These are phyloP conservation scores for Tricholoma bakamatsutake DNA, from an alignment of 768 basidiomycete species.

Conservation along the genomic window DNA sequence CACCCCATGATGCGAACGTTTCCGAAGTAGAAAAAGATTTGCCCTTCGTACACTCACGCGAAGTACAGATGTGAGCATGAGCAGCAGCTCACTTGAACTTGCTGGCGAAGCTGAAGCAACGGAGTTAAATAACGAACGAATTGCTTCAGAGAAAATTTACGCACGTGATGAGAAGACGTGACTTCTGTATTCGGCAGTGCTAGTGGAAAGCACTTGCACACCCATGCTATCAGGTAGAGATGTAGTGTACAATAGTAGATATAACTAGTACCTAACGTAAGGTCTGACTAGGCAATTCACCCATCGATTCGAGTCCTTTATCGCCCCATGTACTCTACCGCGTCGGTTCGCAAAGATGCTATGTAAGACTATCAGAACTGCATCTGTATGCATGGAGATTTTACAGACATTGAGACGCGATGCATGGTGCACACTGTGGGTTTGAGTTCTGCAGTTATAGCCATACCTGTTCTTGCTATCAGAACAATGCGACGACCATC, in stretches of 20 bases:
- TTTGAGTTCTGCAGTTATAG: conserved; percentile 25
- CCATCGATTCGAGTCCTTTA: too few species aligned
- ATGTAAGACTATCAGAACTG: neutral
- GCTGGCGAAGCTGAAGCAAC: too few species aligned
- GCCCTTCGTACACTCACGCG: neutral
- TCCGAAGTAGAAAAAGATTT: neutral
- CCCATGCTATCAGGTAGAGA: too few species aligned
- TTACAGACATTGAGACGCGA: conserved; percentile 20
- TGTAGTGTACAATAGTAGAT: too few species aligned
- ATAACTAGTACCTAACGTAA: too few species aligned
- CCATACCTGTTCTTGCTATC: conserved; percentile 22
- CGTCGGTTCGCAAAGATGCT: conserved; percentile 20
- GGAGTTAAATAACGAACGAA: too few species aligned
- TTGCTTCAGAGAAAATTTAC: too few species aligned
- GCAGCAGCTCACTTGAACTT: neutral
- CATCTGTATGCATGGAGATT: neutral
- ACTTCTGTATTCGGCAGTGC: too few species aligned
- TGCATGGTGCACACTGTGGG: conserved; percentile 18
- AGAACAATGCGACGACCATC: neutral
- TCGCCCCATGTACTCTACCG: neutral
- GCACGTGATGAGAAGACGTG: too few species aligned
- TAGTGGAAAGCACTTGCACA: too few species aligned
- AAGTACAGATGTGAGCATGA: neutral
- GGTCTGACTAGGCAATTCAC: too few species aligned
- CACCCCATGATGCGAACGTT: neutral